phyloP scores from a whole-genome alignment of 345 rosid species.

The Nephelium lappaceum region DNA sequence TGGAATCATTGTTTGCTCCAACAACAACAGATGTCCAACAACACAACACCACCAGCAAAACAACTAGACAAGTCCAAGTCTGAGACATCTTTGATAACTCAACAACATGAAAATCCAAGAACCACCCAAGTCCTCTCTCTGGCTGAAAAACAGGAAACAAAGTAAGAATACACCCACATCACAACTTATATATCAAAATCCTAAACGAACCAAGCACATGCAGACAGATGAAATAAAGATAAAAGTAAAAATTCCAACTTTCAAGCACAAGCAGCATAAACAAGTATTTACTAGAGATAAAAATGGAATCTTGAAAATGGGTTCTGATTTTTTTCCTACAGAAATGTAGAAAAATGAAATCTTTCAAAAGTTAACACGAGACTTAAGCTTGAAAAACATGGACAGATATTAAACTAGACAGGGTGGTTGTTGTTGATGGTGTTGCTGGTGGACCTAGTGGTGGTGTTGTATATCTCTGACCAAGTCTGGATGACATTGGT shows the following conservation, averaged over 20 bases:
- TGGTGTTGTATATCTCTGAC: constrained; percentile 10
- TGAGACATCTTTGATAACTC: constrained; percentile 24
- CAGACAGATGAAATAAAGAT: constrained; percentile 1
- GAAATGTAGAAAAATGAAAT: background rate
- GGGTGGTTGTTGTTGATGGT: background rate
- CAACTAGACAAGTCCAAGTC: constrained; percentile 30
- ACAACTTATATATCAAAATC: background rate
- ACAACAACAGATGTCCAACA: constrained; percentile 41
- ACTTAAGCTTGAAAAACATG: background rate
- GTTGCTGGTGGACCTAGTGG: background rate
- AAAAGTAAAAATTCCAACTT: background rate
- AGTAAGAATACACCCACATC: background rate
- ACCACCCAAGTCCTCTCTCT: background rate
- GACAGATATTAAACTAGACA: background rate
- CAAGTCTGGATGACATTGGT: background rate
- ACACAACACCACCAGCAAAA: constrained; percentile 36
- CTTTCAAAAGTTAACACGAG: background rate
- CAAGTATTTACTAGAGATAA: background rate
- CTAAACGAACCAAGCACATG: background rate
- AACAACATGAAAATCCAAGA: background rate
- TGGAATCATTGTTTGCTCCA: constrained; percentile 39
- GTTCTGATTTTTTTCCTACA: background rate
- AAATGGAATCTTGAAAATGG: background rate
- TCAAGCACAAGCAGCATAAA: background rate
- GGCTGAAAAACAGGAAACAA: background rate